These are phyloP conservation scores for Botrytis cinerea DNA, from an alignment of 2,329 filamentous ascomycete genomes.

Conservation along the genomic window DNA sequence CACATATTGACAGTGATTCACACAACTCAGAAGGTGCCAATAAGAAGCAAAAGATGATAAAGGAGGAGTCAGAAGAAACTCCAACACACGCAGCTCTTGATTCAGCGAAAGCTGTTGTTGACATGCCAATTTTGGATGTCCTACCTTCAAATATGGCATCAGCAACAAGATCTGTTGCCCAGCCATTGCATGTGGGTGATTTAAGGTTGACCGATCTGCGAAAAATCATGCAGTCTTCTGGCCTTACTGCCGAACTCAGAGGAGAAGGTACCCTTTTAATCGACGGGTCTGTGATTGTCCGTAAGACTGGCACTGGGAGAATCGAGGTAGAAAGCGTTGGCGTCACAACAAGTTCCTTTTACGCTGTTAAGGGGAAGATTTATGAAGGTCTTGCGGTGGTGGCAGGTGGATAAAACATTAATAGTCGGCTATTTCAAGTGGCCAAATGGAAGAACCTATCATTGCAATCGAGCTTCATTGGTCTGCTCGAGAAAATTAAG, in stretches of 20 bases:
- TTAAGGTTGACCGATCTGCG: conserved; percentile 84
- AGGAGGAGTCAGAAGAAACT: conserved; percentile 47
- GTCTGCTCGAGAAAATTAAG: neutral
- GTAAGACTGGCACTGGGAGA: conserved; percentile 82
- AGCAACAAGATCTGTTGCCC: conserved; percentile 73
- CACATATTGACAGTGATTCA: conserved; percentile 46
- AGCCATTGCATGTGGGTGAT: conserved; percentile 93
- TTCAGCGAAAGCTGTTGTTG: conserved; percentile 25
- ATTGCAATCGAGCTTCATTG: conserved; percentile 8
- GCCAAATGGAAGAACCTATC: too few species aligned
- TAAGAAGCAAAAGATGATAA: conserved; percentile 48
- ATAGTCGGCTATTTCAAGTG: neutral
- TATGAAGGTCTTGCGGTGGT: conserved; percentile 94
- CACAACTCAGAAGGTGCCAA: conserved; percentile 45
- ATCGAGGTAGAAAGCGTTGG: conserved; percentile 85
- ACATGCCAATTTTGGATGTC: conserved; percentile 46
- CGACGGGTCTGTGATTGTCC: conserved; percentile 82
- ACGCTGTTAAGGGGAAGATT: conserved; percentile 85
- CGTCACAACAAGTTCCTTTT: conserved; percentile 67
- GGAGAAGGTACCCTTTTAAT: conserved; percentile 91
- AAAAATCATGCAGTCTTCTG: conserved; percentile 76
- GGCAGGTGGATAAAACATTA: conserved; percentile 24
- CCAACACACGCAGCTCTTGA: conserved; percentile 30
- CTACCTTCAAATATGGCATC: conserved; percentile 63
- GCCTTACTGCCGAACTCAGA: conserved; percentile 87